Evolutionary conservation across 345 rosid genomes (phyloP).

Genomic region (Chamaenerion angustifolium): DNA sequence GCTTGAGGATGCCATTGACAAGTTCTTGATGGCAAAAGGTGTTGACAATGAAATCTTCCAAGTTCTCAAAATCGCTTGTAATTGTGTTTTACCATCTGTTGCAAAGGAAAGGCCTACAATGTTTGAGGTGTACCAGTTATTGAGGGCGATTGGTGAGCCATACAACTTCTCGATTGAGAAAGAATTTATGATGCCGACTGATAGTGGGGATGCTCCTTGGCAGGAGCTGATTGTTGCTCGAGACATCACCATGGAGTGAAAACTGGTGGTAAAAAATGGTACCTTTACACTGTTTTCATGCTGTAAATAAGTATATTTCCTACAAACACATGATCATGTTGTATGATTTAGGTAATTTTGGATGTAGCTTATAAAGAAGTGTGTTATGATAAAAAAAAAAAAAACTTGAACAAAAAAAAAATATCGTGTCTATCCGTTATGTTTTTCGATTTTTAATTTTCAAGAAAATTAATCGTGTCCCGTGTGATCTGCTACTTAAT

Average conservation of each 20-base stretch:
- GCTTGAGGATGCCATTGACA: conserved; percentile 56
- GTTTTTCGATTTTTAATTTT: too few species aligned
- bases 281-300: too few species aligned
- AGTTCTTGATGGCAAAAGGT: conserved; percentile 38
- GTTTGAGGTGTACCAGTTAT: conserved; percentile 78
- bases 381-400: too few species aligned
- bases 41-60: conserved; percentile 66
- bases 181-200: conserved; percentile 52
- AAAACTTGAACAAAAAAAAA: too few species aligned
- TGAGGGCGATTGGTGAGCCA: conserved; percentile 70
- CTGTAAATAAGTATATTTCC: too few species aligned
- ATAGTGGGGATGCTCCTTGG: conserved; percentile 25
- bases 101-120: conserved; percentile 79
- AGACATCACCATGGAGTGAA: conserved; percentile 1
- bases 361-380: too few species aligned
- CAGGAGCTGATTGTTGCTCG: conserved; percentile 81
- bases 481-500: too few species aligned
- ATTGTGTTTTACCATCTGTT: conserved; percentile 31
- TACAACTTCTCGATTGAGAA: conserved; percentile 65
- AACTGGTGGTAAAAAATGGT: too few species aligned
- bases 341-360: too few species aligned
- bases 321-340: too few species aligned
- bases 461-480: too few species aligned
- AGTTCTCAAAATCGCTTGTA: conserved; percentile 72
- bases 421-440: too few species aligned